Percentiles rank a stretch among this genome's conserved stretches.
phyloP scores from a whole-genome alignment of 805 yeast species.

The Wickerhamomyces queroliae region DNA sequence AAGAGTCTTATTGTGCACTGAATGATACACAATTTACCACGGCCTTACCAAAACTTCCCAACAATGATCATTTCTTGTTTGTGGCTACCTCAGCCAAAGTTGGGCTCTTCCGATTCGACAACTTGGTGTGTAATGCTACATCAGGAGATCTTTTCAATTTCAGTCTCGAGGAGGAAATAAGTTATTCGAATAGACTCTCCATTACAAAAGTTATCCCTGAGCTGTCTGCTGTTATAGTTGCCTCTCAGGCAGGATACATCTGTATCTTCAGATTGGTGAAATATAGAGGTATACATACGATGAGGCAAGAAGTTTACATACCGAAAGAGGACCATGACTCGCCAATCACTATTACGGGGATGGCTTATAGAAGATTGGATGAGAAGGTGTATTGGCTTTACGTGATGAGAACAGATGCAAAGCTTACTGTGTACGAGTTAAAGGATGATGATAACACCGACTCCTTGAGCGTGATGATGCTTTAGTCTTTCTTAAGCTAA shows the following conservation, averaged over 20 bases:
- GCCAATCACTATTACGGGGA: slow-evolving; percentile 8
- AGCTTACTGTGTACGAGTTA: not conserved
- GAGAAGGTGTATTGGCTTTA: slow-evolving; percentile 2
- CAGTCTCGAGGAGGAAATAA: slow-evolving; percentile 11
- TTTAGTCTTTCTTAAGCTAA: too few species aligned
- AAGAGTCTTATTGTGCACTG: slow-evolving; percentile 7
- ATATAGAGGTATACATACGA: slow-evolving; percentile 33
- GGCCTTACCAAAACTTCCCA: slow-evolving; percentile 12
- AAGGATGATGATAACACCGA: not conserved
- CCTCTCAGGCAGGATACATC: slow-evolving; percentile 38
- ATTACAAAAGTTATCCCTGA: slow-evolving; percentile 31
- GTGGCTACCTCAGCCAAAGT: slow-evolving; percentile 39
- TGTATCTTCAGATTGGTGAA: slow-evolving; percentile 36
- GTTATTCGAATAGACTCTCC: slow-evolving; percentile 21
- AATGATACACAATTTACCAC: not conserved
- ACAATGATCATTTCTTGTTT: slow-evolving; percentile 27
- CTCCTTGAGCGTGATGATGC: not conserved
- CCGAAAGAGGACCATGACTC: slow-evolving; percentile 20
- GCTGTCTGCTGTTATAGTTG: slow-evolving; percentile 34
- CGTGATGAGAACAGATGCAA: not conserved
- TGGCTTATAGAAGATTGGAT: slow-evolving; percentile 9
- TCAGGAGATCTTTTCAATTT: slow-evolving; percentile 37
- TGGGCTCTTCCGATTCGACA: slow-evolving; percentile 39
- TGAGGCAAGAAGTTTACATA: slow-evolving; percentile 36
- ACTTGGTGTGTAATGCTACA: slow-evolving; percentile 42